Percentiles rank a stretch among this genome's conserved stretches.
phyloP scores from a whole-genome alignment of 2,329 filamentous ascomycete species.

The Aspergillus floridensis region DNA sequence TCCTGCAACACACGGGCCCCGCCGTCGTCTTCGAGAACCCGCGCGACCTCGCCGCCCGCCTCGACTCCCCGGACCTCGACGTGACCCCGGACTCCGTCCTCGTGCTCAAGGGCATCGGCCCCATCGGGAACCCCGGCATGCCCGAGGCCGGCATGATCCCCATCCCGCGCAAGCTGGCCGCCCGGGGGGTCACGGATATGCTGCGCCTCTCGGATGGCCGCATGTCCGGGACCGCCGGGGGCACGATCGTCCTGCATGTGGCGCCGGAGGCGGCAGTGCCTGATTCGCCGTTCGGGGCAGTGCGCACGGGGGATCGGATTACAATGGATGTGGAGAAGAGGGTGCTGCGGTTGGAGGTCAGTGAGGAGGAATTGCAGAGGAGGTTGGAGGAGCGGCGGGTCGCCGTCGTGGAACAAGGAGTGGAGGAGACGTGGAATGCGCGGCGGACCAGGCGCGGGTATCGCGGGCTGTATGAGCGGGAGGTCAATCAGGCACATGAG shows the following conservation, averaged over 20 bases:
- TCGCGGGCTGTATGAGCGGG: conserved; percentile 39
- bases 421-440: conserved; percentile 17
- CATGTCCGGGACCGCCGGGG: conserved; percentile 57
- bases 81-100: conserved; percentile 48
- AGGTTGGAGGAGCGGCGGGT: conserved; percentile 28
- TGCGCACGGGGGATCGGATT: conserved; percentile 50
- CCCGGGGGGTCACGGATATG: conserved; percentile 52
- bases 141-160: conserved; percentile 54
- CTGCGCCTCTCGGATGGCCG: conserved; percentile 53
- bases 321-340: conserved; percentile 46
- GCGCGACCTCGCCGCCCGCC: conserved; percentile 45
- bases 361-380: conserved; percentile 39
- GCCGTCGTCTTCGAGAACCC: conserved; percentile 51
- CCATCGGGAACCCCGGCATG: conserved; percentile 53
- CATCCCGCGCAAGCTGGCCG: conserved; percentile 49
- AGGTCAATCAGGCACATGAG: conserved; percentile 43
- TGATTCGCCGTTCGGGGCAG: conserved; percentile 48
- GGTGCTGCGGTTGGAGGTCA: conserved; percentile 41
- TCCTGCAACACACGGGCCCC: conserved; percentile 45
- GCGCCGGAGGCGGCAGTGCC: conserved; percentile 51
- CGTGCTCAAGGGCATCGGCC: conserved; percentile 50
- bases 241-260: conserved; percentile 54
- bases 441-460: conserved; percentile 35
- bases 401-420: not conserved
- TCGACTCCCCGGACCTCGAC: conserved; percentile 45